These are phyloP conservation scores for maize (Zea mays) DNA, from an alignment of 176 grass and related monocot genomes.

Conservation along the genomic window DNA sequence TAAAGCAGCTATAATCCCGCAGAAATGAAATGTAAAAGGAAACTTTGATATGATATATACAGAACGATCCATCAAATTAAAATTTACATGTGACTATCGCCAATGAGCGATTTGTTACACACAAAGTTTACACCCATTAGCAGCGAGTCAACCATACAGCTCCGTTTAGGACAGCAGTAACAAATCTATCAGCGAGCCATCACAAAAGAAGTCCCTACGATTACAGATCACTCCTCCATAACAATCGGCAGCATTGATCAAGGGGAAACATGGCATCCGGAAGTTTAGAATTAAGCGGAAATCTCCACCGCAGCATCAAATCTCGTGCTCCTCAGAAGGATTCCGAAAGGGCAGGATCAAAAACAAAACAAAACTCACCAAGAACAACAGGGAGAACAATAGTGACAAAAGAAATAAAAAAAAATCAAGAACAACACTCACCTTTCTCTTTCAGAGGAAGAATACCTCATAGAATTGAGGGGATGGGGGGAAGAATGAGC, in stretches of 20 bases:
- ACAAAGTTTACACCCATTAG: constrained; percentile 35
- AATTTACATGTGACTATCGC: constrained; percentile 31
- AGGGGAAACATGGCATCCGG: constrained; percentile 31
- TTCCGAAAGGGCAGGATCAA: constrained; percentile 46
- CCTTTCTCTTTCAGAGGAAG: constrained; percentile 95
- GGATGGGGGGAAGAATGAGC: constrained; percentile 81
- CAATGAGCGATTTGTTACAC: constrained; percentile 52
- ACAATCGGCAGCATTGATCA: constrained; percentile 41
- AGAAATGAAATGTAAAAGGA: constrained; percentile 2
- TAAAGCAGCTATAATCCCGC: constrained; percentile 21
- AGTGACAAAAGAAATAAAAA: not conserved
- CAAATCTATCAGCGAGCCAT: constrained; percentile 39
- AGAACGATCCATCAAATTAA: constrained; percentile 37
- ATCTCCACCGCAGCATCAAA: constrained; percentile 48
- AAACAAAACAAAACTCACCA: constrained; percentile 31
- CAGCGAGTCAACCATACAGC: constrained; percentile 29
- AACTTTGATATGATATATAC: constrained; percentile 48
- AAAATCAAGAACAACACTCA: constrained; percentile 42
- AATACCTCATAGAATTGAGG: constrained; percentile 84
- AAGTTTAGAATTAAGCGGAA: constrained; percentile 46
- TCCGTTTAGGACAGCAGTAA: not conserved
- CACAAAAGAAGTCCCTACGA: constrained; percentile 28
- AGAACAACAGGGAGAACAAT: constrained; percentile 24
- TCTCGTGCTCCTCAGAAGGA: constrained; percentile 44
- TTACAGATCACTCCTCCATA: constrained; percentile 44